Evolutionary conservation across 768 basidiomycete species (phyloP), one percentile per base, ranked within the genome.

Genomic region (Tylopilus felleus): DNA sequence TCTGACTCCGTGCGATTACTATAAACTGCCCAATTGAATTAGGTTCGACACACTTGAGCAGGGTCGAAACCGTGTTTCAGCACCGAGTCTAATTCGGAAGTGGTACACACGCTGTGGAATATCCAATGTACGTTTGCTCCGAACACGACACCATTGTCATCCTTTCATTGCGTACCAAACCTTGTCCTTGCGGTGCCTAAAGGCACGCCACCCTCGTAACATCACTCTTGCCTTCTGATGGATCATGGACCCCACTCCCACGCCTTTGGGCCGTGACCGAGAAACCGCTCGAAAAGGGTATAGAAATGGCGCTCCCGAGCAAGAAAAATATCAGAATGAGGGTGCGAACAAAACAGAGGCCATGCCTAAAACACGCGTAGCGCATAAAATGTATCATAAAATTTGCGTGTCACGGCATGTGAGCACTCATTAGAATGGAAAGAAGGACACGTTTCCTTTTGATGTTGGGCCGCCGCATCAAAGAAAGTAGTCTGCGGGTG

Each of bases 401-500:
- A 5, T 22, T 58, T 52, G 39, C 41, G 5, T 42, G 53, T 60
- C 57, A 65, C 64, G 52, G 57, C 64, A 63, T 57, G 51, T 9
- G 44, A 22, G 35, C 36, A 48, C 54, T 31, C 40, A 43, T 56
- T 62, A 41, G 47, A 56, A 65, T 54, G 56, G 56, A 53, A 58
- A 56, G 53, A 16, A 49, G n/a, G 5, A 45, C 53, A 57, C 52
- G 43, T 53, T 51, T 55, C 39, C 41, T 12, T 49, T 59, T 36
- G 38, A 23, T 50, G 43, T 49, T 27, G n/a, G 33, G 8, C 29
- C 29, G 29, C 29, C 29, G n/a, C 19, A 39, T 69, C 71, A 92
- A 46, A 93, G 73, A 71, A 93, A 93, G 65, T 93, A 93, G 70
- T 93, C 90, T 39, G 91, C 87, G 19, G 90, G 89, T 21, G 91